Conservation (phyloP, 2,329 filamentous ascomycete species). For the Aciculosporium take region DNA sequence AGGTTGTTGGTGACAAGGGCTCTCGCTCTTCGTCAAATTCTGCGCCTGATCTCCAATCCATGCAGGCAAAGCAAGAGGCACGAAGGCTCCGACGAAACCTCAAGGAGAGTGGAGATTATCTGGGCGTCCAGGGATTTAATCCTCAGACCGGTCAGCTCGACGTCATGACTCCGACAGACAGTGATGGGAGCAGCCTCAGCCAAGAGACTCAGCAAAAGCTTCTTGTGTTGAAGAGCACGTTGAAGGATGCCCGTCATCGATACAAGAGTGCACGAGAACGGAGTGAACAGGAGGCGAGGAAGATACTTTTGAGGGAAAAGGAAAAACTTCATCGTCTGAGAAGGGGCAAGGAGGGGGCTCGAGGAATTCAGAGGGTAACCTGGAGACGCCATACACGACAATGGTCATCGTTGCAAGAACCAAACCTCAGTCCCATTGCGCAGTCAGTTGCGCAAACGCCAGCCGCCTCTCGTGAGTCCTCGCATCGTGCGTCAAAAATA, state of each 20-base stretch:
- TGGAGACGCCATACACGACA: slow-evolving; percentile 32
- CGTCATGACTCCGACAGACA: slow-evolving; percentile 34
- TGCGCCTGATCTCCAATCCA: not conserved
- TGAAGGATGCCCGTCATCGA: slow-evolving; percentile 20
- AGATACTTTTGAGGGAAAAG: slow-evolving; percentile 15
- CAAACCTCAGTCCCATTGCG: slow-evolving; percentile 33
- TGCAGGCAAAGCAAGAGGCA: slow-evolving; percentile 18
- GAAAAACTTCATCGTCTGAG: slow-evolving; percentile 30
- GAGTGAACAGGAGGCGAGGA: slow-evolving; percentile 30
- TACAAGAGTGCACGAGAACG: slow-evolving; percentile 28
- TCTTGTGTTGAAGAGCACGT: slow-evolving; percentile 16
- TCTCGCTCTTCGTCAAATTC: not conserved
- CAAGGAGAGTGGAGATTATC: slow-evolving; percentile 41
- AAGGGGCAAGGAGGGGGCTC: slow-evolving; percentile 24
- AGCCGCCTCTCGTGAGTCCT: slow-evolving; percentile 12
- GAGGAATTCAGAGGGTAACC: slow-evolving; percentile 18
- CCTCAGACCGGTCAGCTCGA: slow-evolving; percentile 40
- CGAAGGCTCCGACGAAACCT: slow-evolving; percentile 28
- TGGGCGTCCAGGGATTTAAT: slow-evolving; percentile 45
- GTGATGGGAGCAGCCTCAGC: slow-evolving; percentile 25
- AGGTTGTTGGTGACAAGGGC: not conserved
- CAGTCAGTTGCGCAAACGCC: slow-evolving; percentile 23
- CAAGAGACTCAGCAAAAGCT: slow-evolving; percentile 19
- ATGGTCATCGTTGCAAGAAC: slow-evolving; percentile 38
- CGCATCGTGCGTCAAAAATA: too few relatives aligned